phyloP scores from a whole-genome alignment of 1,284 basidiomycete species.

The Boletus coffeatus region DNA sequence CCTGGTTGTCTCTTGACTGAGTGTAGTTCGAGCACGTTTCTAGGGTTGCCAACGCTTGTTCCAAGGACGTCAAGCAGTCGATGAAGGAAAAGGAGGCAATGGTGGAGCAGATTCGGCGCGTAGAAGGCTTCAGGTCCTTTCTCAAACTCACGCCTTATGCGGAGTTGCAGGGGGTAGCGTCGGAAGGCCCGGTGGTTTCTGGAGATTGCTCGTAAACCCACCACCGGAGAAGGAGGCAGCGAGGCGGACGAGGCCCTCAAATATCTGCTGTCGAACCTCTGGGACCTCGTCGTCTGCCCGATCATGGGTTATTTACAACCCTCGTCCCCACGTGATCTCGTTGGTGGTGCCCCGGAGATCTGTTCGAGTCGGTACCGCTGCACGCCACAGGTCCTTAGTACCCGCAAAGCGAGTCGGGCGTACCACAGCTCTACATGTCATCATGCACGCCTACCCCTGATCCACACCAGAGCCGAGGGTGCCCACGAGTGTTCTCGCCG shows the following conservation, averaged over 20 bases:
- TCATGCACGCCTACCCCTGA: no score
- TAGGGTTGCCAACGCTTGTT: constrained; percentile 1
- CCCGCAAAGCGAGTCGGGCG: no score
- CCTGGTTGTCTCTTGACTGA: constrained; percentile 4
- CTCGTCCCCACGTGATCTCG: not conserved
- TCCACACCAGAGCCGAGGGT: no score
- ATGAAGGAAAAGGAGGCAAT: constrained; percentile 20
- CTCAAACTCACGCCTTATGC: constrained; percentile 20
- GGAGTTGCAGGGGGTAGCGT: constrained; percentile 26
- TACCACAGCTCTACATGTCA: no score
- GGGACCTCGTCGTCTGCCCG: constrained; percentile 31
- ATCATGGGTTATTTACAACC: constrained; percentile 23
- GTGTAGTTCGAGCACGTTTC: constrained; percentile 12
- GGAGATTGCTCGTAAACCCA: constrained; percentile 7
- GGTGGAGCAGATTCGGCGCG: constrained; percentile 23
- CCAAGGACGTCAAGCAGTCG: constrained; percentile 18
- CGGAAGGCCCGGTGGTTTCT: constrained; percentile 33
- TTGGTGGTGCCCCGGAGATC: no score
- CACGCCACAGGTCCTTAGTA: no score
- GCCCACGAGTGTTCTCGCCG: no score
- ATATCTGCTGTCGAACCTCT: constrained; percentile 26
- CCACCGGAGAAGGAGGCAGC: not conserved
- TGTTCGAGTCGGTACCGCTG: no score
- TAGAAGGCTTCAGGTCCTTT: constrained; percentile 28
- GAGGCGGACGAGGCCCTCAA: constrained; percentile 6